Base-by-base conservation (phyloP, 2,329 filamentous ascomycete species). In the Botrytis porri region DNA sequence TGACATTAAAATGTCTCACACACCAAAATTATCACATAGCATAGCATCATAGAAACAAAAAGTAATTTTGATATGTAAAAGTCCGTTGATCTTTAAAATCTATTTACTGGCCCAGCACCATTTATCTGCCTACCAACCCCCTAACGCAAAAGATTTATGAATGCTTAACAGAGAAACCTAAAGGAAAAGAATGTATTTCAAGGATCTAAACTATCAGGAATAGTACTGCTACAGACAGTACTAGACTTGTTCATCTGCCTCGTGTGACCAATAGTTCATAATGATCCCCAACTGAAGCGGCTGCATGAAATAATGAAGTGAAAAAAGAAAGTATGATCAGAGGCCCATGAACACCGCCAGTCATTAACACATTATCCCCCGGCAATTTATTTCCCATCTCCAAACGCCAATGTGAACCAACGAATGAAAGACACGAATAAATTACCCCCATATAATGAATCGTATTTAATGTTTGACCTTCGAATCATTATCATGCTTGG, bases 371-470 rank as follows among this genome's bases (percentile, higher is more conserved):
- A 35, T 60, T 45, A 45, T 70, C 43, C 43, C 37, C 51, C n/a
- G 65, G 65, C n/a, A 61, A 45, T 59, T 70, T 60, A 61, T 70
- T 59, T 60, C 62, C 61, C 61, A 65, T 72, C 37, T 45, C 70
- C 62, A 72, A 54, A 69, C 70, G 70, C 70, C 70, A 60, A 60
- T 66, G 70, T 72, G 41, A 65, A 57, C 62, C 70, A 60, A 67
- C n/a, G 70, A 45, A 59, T 59, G 70, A 39, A 45, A 66, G 59
- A 67, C n/a, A 66, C 37, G 51, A 64, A 71, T 41, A 51, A 66
- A 63, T 29, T 45, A 48, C 70, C 51, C 70, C 70, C 70, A 12
- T 48, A 72, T 72, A 64, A 35, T 60, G 32, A 69, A 72, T 59
- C 29, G 22, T 72, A 72, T 72, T 29, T 61, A 72, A 32, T 69